Evolutionary conservation across 1,284 basidiomycete genomes (phyloP), one percentile per base, ranked within the genome.

Genomic region (Mycena sp.): DNA sequence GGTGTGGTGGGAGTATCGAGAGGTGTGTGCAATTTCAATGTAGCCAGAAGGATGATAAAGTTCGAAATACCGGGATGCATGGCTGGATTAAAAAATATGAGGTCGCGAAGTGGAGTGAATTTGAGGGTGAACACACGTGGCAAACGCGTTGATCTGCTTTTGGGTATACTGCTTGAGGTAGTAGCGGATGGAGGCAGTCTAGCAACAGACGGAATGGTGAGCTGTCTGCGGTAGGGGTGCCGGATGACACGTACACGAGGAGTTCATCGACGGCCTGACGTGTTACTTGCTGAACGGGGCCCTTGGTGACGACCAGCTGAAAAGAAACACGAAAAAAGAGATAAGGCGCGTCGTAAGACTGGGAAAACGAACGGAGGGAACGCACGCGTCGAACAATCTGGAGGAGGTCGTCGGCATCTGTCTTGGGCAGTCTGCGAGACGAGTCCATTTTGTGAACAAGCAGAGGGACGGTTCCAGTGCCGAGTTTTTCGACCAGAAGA

Each of bases 371-470:
- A 43, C 50, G 68, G 61, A 61, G 69, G 58, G 58, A 69, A 86
- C 88, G 78, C 80, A 94, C 92, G 86, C 90, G 88, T 84, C 85
- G 83, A 63, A 93, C 87, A 70, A 89, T 87, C 65, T 80, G 74
- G 75, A 93, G 81, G 64, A 94, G 83, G 72, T 87, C 85, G 49
- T 81, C 77, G 11, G 87, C 78, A 70, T 88, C 83, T 55, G 89
- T 88, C 80, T 90, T 91, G 61, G 92, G 92, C 32, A 93, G 82
- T 46, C 85, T 83, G 58, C 89, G 83, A 63, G 84, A 84, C 23
- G 88, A 80, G 74, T 94, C 91, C 92, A 94, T 94, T 77, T 93
- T 93, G 81, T 94, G 92, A 10, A 94, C 92, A 58, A 89, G 84
- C 54, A 94, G 82, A 30, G 91, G 92, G 5, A 89, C 87, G 26